phyloP scores from a whole-genome alignment of 2,329 filamentous ascomycete genomes.

The Blumeria hordei region DNA sequence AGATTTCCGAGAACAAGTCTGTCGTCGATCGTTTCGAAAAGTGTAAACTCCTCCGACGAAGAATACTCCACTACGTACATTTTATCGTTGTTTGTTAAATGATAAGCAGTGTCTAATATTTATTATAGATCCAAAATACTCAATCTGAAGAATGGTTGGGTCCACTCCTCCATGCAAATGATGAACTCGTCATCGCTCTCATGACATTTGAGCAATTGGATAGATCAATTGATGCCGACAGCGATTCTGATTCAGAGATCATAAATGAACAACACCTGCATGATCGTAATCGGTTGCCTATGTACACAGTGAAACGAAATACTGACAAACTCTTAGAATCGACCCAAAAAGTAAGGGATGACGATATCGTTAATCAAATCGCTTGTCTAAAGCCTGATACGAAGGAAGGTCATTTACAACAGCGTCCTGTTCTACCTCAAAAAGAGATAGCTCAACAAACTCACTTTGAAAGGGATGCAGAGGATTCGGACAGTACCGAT shows the following conservation, averaged over 20 bases:
- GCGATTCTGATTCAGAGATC: conserved; percentile 42
- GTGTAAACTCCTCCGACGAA: conserved; percentile 66
- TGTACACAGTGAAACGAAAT: not conserved
- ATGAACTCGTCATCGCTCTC: conserved; percentile 77
- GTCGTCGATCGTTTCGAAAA: conserved; percentile 58
- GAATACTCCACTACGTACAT: conserved; percentile 58
- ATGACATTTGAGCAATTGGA: conserved; percentile 93
- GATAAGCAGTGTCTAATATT: conserved; percentile 2
- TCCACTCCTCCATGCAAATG: conserved; percentile 75
- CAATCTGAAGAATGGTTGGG: conserved; percentile 84
- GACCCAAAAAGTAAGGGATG: conserved; percentile 10
- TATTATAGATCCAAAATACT: conserved; percentile 52
- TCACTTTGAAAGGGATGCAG: conserved; percentile 13
- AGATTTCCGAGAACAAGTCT: conserved; percentile 61
- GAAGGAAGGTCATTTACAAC: no score
- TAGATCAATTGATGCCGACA: conserved; percentile 54
- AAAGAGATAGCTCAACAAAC: conserved; percentile 9
- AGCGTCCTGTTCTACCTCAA: not conserved
- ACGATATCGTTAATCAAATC: conserved; percentile 8
- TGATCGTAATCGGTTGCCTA: conserved; percentile 21
- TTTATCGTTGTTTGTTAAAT: conserved; percentile 3
- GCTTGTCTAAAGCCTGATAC: conserved; percentile 8
- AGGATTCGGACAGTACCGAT: conserved; percentile 10
- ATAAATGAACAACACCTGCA: conserved; percentile 40
- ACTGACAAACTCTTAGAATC: conserved; percentile 7